Conservation (phyloP, 2,329 filamentous ascomycete genomes). For the Keithomyces neogunnii region DNA sequence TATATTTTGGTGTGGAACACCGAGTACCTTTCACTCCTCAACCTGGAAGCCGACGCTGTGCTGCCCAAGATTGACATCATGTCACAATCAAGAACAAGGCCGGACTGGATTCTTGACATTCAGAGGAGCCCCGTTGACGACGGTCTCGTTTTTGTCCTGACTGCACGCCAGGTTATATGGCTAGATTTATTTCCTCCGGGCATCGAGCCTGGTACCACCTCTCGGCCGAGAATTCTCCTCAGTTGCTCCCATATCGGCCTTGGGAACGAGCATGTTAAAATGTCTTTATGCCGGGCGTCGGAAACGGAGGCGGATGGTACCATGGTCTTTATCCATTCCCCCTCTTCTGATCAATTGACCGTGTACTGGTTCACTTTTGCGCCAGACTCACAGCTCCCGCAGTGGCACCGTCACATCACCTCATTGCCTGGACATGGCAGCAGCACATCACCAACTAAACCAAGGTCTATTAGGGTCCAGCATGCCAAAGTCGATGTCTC, state of each 20-base stretch:
- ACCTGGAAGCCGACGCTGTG: conserved; percentile 24
- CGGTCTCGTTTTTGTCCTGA: conserved; percentile 50
- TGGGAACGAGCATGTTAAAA: conserved; percentile 15
- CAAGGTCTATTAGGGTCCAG: conserved; percentile 20
- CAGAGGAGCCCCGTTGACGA: conserved; percentile 36
- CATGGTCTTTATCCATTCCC: conserved; percentile 27
- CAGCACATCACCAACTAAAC: conserved; percentile 1
- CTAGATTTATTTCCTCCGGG: conserved; percentile 27
- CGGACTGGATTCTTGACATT: conserved; percentile 46
- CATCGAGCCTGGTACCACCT: neutral
- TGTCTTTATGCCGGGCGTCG: conserved; percentile 19
- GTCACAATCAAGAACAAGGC: conserved; percentile 13
- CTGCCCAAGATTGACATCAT: conserved; percentile 19
- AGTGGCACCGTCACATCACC: conserved; percentile 29
- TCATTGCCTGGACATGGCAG: conserved; percentile 13
- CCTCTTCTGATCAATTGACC: conserved; percentile 20
- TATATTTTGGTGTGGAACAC: conserved; percentile 29
- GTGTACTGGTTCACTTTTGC: conserved; percentile 26
- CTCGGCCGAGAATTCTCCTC: conserved; percentile 17
- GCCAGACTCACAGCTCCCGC: conserved; percentile 18
- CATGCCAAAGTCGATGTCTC: conserved; percentile 15
- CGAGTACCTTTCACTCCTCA: conserved; percentile 24
- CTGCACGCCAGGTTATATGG: conserved; percentile 41
- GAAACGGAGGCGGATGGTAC: conserved; percentile 12
- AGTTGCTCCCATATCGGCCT: conserved; percentile 21